Evolutionary conservation across 2,329 filamentous ascomycete genomes (phyloP), one percentile per base, ranked within the genome.

Genomic region (Camillea tinctor): DNA sequence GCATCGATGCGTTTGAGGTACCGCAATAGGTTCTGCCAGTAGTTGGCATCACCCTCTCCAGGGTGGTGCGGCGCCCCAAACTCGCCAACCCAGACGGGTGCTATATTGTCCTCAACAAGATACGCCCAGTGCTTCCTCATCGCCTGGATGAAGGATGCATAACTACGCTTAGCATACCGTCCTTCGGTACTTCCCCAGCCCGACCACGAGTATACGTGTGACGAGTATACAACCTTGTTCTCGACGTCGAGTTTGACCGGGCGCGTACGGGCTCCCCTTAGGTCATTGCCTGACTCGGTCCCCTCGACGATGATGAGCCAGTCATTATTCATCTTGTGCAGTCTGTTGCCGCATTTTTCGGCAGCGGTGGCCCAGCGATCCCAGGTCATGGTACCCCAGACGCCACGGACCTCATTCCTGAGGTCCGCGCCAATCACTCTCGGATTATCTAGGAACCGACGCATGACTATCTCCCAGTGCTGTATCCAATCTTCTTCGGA

Each of bases 361-460:
- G 87, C 86, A 0, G 88, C 88, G 1, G 77, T 71, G 0, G 87
- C 88, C 86, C 87, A 90, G 56, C 78, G 79, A 23, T 78, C 75
- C 87, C 88, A 90, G 5, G 83, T 76, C 84, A 89, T 88, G 15
- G 87, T 88, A 30, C 87, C 88, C 86, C 86, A 89, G 48, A 88
- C 76, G 5, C 87, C 87, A 55, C 88, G 82, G 44, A 89, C 86
- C 74, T 90, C 88, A 73, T 90, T 90, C 60, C 87, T 81, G 62
- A 90, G 77, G 73, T 90, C 88, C 1, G 82, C 86, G 22, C 86
- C 88, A 59, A 90, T 82, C 50, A 90, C 88, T 48, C 83, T 76
- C 2, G 84, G 80, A 69, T 90, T 87, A 66, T 80, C 73, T 30
- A 80, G 73, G 61, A 88, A 81, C 1, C 81, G 84, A 30, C 59